Evolutionary conservation across 306 rosid species (phyloP).

Genomic region (Gynostemma pentaphyllum): DNA sequence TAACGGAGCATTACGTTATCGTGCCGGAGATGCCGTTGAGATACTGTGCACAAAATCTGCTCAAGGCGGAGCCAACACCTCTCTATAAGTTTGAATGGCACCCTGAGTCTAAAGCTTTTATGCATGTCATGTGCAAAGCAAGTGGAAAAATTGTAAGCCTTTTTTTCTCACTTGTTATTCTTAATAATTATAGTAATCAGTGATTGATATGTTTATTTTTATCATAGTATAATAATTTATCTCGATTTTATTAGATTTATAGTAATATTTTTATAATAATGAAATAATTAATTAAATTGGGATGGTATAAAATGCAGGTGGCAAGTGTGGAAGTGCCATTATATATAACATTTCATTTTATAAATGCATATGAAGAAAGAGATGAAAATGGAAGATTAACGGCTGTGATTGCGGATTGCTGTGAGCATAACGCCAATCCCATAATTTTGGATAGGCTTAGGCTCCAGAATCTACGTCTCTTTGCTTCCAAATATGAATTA

Average conservation of each 20-base stretch:
- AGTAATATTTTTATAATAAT: too few species aligned
- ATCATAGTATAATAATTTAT: too few species aligned
- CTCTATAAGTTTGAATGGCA: slow-evolving; percentile 86
- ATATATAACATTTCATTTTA: slow-evolving; percentile 74
- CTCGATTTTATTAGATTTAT: too few species aligned
- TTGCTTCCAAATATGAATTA: slow-evolving; percentile 40
- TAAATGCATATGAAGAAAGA: slow-evolving; percentile 75
- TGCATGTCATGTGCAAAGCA: slow-evolving; percentile 78
- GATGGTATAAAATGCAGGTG: slow-evolving; percentile 39
- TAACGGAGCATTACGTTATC: slow-evolving; percentile 55
- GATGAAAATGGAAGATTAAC: slow-evolving; percentile 79
- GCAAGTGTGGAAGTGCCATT: slow-evolving; percentile 85
- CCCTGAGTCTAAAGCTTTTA: slow-evolving; percentile 56
- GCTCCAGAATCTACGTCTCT: slow-evolving; percentile 54
- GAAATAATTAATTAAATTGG: too few species aligned
- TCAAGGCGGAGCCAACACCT: slow-evolving; percentile 81
- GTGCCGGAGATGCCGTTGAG: slow-evolving; percentile 90
- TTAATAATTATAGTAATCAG: too few species aligned
- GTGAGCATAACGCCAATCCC: slow-evolving; percentile 66
- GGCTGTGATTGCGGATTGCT: slow-evolving; percentile 61
- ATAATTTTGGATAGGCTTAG: slow-evolving; percentile 54
- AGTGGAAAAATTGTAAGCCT: slow-evolving; percentile 63
- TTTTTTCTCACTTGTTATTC: too few species aligned
- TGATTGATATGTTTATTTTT: too few species aligned
- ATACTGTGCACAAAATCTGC: slow-evolving; percentile 66